Conservation (phyloP, 352 stramenopile species). For the Phytophthora multivora region DNA sequence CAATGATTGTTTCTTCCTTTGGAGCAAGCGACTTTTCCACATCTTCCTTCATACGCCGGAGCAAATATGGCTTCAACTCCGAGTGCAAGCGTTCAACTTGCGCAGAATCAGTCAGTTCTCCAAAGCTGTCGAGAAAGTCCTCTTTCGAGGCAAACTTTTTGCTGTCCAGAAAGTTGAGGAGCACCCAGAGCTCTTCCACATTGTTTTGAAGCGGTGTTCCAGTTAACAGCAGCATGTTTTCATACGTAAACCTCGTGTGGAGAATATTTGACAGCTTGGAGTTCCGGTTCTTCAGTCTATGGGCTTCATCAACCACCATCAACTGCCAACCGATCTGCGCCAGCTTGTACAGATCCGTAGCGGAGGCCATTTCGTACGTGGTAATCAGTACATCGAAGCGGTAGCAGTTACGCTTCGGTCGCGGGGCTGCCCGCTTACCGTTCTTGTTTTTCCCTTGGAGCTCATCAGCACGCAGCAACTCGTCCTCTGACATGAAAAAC, state of each 20-base stretch:
- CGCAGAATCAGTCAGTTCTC: conserved; percentile 90
- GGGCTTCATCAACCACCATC: conserved; percentile 99
- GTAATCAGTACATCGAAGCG: conserved; percentile 99
- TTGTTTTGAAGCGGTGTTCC: conserved; percentile 93
- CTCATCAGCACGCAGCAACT: conserved; percentile 45
- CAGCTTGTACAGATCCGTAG: conserved; percentile 95
- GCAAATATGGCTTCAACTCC: conserved; percentile 84
- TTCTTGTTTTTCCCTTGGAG: conserved; percentile 32
- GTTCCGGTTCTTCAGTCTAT: conserved; percentile 98
- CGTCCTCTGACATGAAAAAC: conserved; percentile 86
- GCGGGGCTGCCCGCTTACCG: conserved; percentile 28
- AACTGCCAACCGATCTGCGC: conserved; percentile 93
- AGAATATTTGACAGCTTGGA: conserved; percentile 94
- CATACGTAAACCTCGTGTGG: conserved; percentile 75
- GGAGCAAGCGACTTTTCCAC: conserved; percentile 89
- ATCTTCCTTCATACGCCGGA: conserved; percentile 91
- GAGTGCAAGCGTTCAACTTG: conserved; percentile 89
- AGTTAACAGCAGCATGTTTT: conserved; percentile 90
- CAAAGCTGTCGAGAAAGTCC: conserved; percentile 94
- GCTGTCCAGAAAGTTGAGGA: conserved; percentile 98
- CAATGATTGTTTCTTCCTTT: conserved; percentile 91
- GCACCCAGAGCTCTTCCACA: conserved; percentile 95
- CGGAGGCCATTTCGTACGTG: conserved; percentile 98
- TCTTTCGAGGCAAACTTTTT: conserved; percentile 94
- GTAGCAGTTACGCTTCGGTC: conserved; percentile 65